Percentiles rank a stretch among this genome's conserved stretches.
phyloP scores from a whole-genome alignment of 2,329 filamentous ascomycete genomes.

The Sordariomycetes sp. region DNA sequence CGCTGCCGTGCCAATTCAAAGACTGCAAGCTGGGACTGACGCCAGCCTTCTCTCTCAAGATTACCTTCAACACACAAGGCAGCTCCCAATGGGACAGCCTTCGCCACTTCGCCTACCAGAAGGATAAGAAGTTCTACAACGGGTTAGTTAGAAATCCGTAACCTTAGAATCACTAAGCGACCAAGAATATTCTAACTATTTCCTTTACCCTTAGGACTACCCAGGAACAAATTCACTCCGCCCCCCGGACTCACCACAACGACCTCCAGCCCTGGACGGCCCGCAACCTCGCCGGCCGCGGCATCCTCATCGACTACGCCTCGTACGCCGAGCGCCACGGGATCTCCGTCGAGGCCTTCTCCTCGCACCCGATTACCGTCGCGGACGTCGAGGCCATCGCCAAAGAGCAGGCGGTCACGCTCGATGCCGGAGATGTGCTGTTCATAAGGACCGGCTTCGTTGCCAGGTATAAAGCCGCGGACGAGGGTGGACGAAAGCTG shows the following conservation, averaged over 20 bases:
- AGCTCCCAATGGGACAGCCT: constrained; percentile 20
- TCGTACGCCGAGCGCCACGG: constrained; percentile 1
- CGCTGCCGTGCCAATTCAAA: not conserved
- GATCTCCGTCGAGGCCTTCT: constrained; percentile 1
- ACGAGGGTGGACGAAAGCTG: not conserved
- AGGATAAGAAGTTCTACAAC: constrained; percentile 13
- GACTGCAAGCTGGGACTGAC: not conserved
- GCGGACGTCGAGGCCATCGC: constrained; percentile 30
- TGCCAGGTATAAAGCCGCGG: constrained; percentile 23
- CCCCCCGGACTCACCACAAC: constrained; percentile 3
- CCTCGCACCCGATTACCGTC: constrained; percentile 26
- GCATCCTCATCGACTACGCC: constrained; percentile 7
- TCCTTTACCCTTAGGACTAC: not conserved
- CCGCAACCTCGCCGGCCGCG: constrained; percentile 4
- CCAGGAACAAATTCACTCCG: not conserved
- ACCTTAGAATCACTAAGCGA: constrained; percentile 9
- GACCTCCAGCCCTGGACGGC: constrained; percentile 12
- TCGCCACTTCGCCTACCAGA: constrained; percentile 20
- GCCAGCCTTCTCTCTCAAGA: no score
- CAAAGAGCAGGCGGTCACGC: constrained; percentile 26
- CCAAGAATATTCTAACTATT: constrained; percentile 10
- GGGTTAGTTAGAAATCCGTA: constrained; percentile 15
- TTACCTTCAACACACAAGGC: constrained; percentile 11
- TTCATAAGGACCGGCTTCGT: constrained; percentile 44
- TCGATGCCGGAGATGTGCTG: constrained; percentile 42